Evolutionary conservation across 2,329 filamentous ascomycete genomes (phyloP), one percentile per base, ranked within the genome.

Genomic region (Calonectria crousiana): DNA sequence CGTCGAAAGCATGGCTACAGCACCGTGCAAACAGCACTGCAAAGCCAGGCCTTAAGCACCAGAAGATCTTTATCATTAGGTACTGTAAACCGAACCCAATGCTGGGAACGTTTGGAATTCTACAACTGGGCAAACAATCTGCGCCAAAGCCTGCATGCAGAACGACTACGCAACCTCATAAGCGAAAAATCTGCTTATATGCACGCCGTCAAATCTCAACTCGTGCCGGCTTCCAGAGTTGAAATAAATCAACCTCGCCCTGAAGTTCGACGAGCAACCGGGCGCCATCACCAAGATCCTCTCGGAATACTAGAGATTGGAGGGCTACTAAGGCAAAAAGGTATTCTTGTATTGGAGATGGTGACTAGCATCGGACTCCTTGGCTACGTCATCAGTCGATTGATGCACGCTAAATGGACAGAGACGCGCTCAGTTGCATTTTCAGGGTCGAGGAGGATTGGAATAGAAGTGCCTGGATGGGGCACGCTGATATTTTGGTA

Each of bases 281-380:
- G 58, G 58, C 78, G 74, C 30, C 77, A 72, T 26, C 89, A 92
- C 41, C 90, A 94, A 73, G 96, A 98, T 83, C 96, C 96, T 0
- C 87, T 98, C 0, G 95, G 95, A 0, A 83, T 98, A 44, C 88
- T 97, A 67, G 89, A 92, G 75, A 89, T 95, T 76, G 90, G 91
- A 3, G 91, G 93, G 26, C 90, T 92, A 44, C 81, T 97, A 49
- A 92, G 90, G 78, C 88, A 89, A 56, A 90, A 89, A 58, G 91
- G 94, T 0, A 92, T 92, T 87, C 84, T 93, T 60, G 89, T 94
- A 0, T 86, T 97, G 47, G 94, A 96, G 82, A 87, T 97, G 8
- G 84, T 96, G 28, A 94, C 95, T 18, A 92, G 94, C 67, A 87
- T 95, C 68, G 93, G 95, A 0, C 86, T 97, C 34, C 83, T 97